Evolutionary conservation across 1,284 basidiomycete species (phyloP), one percentile per base, ranked within the genome.

Genomic region (Ustilago hordei): DNA sequence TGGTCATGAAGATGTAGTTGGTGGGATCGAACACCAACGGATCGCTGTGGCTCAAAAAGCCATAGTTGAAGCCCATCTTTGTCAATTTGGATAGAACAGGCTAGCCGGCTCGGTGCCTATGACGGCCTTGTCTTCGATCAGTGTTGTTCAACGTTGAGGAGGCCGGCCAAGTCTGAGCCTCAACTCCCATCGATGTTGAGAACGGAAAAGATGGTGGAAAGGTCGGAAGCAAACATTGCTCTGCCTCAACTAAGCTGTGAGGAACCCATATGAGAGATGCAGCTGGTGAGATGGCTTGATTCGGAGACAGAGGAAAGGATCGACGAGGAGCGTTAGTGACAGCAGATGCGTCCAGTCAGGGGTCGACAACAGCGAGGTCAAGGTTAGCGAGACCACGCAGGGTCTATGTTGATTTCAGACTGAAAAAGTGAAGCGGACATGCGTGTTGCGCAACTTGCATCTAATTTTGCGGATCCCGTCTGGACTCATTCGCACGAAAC

Each of bases 31-130:
- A 79, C 0, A 45, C 60, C 31, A 79, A 61, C 15, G 77, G 77
- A 61, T 79, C 63, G 59, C 61, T 68, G 52, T 76, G 74, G 59
- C 66, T 71, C 34, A 79, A 64, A 28, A 60, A 79, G 56, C 77
- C 77, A 43, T 77, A 69, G 58, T 62, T 68, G 69, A 67, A 60
- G 2, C 53, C 41, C 64, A 67, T 67, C 11, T 9, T 48, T 32
- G 32, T 19, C 17, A 2, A 4, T 12, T 8, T 11, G 52, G 31
- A 17, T n/a, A 12, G 38, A 7, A 35, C 15, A 36, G n/a, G 3
- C 8, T 17, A 34, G 53, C 53, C 53, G 15, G 17, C n/a, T 35
- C 32, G 17, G 6, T 38, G 12, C 8, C 3, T 32, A n/a, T 15
- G 7, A 41, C 12, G 13, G 17, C 39, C 39, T 13, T 19, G n/a